Base-by-base conservation (phyloP, 129 eudicot genomes). In the Flaveria brownii region DNA sequence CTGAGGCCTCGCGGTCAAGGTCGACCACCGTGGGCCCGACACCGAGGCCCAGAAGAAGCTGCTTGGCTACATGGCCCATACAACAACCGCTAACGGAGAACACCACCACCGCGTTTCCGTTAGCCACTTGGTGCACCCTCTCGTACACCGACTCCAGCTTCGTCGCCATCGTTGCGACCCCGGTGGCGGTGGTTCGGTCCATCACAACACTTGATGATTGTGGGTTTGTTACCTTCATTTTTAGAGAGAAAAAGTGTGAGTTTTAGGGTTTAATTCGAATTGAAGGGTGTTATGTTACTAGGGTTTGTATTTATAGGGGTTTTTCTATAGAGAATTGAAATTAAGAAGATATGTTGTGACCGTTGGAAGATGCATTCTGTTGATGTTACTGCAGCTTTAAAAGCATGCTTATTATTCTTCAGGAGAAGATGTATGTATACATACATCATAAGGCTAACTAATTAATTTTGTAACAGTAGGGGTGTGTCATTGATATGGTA, bases 31-130 rank as follows among this genome's bases (percentile, higher is more conserved):
- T 84, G 2, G 98, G 96, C 3, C 86, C 90, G 0, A 93, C 98
- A 0, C 98, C 98, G 2, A 93, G 91, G 47, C 98, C 88, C 26
- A 88, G 73, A 9, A 93, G 88, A 12, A 93, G 91, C 74, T 86
- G 97, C 76, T 88, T 93, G 0, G 88, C 98, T 5, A 90, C 98
- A 75, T 93, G 98, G 63, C 98, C 90, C 98, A 93, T 93, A 74
- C 97, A 93, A 20, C 98, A 93, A 9, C 96, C 96, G 67, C 84
- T 82, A 15, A 79, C 43, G 17, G 89, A 79, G 78, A 93, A 90
- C 20, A 93, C 82, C 81, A 93, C 98, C 89, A 93, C 98, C 64
- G 98, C 92, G 26, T 89, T 93, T 1, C 82, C 85, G 22, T 80
- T 62, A 1, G 87, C 98, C 47, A 93, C 60, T 1, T 11, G 20